Percentiles rank a stretch among this genome's conserved stretches.
These are phyloP conservation scores for Bathelium albidoporum DNA, from an alignment of 495 filamentous ascomycete species.

Conservation along the genomic window DNA sequence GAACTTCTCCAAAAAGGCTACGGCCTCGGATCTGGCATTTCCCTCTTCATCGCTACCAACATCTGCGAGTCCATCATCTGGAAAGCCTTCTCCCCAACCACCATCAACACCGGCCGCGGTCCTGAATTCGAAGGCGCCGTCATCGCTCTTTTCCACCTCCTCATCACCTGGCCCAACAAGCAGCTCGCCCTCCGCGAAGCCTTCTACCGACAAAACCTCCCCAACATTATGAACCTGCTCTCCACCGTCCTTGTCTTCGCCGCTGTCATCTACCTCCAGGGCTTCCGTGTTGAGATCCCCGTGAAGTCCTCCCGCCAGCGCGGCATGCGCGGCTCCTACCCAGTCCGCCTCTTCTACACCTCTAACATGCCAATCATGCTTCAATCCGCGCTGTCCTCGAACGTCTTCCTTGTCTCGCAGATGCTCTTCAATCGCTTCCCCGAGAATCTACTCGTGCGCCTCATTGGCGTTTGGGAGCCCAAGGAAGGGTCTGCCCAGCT, in stretches of 20 bases:
- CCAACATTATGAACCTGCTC: slow-evolving; percentile 98
- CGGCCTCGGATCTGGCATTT: slow-evolving; percentile 95
- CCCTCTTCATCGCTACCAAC: slow-evolving; percentile 99
- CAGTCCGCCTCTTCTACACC: slow-evolving; percentile 75
- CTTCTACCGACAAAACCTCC: slow-evolving; percentile 98
- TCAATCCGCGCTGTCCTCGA: slow-evolving; percentile 94
- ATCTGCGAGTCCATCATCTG: slow-evolving; percentile 99
- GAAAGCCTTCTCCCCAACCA: slow-evolving; percentile 98
- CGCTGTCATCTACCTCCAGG: slow-evolving; percentile 96
- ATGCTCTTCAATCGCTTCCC: slow-evolving; percentile 98
- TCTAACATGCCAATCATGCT: slow-evolving; percentile 99
- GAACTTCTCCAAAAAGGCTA: slow-evolving; percentile 99
- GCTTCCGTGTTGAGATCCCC: slow-evolving; percentile 99
- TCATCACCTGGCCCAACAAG: slow-evolving; percentile 98
- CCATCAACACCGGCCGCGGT: slow-evolving; percentile 97
- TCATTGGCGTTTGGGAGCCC: slow-evolving; percentile 97
- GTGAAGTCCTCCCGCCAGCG: slow-evolving; percentile 99
- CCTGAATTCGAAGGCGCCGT: slow-evolving; percentile 99
- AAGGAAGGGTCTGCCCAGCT: slow-evolving; percentile 94
- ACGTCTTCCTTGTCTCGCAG: slow-evolving; percentile 97
- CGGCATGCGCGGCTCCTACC: slow-evolving; percentile 81
- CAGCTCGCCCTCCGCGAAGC: slow-evolving; percentile 92
- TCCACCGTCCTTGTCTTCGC: slow-evolving; percentile 89
- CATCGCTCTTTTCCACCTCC: slow-evolving; percentile 94
- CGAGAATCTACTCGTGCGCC: slow-evolving; percentile 92